Base-by-base conservation (phyloP, 2,329 filamentous ascomycete genomes). In the Diaporthe capsici region DNA sequence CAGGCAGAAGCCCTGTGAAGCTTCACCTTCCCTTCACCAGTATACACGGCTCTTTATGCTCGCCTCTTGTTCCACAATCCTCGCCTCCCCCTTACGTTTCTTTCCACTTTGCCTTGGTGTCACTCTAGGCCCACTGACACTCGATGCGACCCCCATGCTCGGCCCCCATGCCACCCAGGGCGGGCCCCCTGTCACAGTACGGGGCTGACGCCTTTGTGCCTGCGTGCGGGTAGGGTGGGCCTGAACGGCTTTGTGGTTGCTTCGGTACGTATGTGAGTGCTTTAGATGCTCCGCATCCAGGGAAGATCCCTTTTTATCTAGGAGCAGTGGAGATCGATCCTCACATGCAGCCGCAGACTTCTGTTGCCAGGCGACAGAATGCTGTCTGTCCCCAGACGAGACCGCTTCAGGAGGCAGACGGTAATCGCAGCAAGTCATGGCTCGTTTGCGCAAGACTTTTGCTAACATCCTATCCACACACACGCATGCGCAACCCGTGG, bases 381-480 rank as follows among this genome's bases (percentile, higher is more conserved):
- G 65, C 49, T 25, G 31, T 28, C 51, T 17, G 15, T 49, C 15
- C 25, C 44, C 42, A 44, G 72, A 31, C 42, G 31, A 67, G 25
- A 49, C 72, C 9, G 37, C n/a, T 20, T 34, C 13, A 51, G n/a
- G 49, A 57, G 42, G 12, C 37, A 15, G 31, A 63, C 20, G 53
- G 39, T 12, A n/a, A 34, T 53, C 22, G 49, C 60, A 72, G 57
- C 67, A 57, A 71, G 67, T 34, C 44, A 60, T 42, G 22, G 37
- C 31, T 60, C 37, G 73, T 71, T 71, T 71, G 68, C 67, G 28
- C 47, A 44, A 28, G 9, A 2, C 2, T 53, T 49, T 71, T 63
- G 49, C 68, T 79, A 73, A 67, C 70, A 75, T 34, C 63, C 72
- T 76, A 75, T 68, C 75, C 75, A 78, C 76, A 79, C 78, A 79